Base-by-base conservation (phyloP, 345 rosid genomes). In the Microthlaspi erraticum region DNA sequence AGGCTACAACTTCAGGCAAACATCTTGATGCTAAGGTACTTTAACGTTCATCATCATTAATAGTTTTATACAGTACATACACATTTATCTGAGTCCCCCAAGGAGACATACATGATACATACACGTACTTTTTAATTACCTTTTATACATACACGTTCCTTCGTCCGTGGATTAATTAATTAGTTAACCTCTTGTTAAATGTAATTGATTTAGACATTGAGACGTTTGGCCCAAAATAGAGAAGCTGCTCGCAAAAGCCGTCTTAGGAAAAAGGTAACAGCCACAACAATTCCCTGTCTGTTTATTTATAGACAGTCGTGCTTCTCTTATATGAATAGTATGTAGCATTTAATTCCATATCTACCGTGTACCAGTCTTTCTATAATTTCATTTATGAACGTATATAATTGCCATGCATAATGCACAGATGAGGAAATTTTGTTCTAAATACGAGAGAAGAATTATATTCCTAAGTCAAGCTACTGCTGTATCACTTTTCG, bases 241-340 rank as follows among this genome's bases (percentile, higher is more conserved):
- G 99, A 94, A 87, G 99, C 99, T 79, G 99, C 99, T 63, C 89
- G 87, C 67, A 94, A 94, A 81, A 94, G 99, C 70, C 93, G 99
- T 56, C 85, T 94, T 12, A 88, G 99, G 72, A 94, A 94, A 84
- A 94, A 94, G 92, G 99, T 85, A 76, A 49, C 18, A 76, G 43
- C 18, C 57, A n/a, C 41, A 37, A 44, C n/a, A 16, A 50, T 44
- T 11, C 20, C 55, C 6, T 51, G 29, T 26, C 29, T 26, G 29
- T 26, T 26, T 26, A 26, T 26, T 26, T 2, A 26, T 26, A 26
- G 29, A 0, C 29, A 3, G 29, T 3, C 29, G 4, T 26, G 29
- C 29, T 26, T 26, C 4, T 26, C 29, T 26, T 8, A 60, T 60
- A 5, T 23, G 33, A 38, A 54, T 32, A 26, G 4, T 26, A 26